Base-by-base conservation (phyloP, 1,139 yeast genomes). In the Hansenula lynferdii region DNA sequence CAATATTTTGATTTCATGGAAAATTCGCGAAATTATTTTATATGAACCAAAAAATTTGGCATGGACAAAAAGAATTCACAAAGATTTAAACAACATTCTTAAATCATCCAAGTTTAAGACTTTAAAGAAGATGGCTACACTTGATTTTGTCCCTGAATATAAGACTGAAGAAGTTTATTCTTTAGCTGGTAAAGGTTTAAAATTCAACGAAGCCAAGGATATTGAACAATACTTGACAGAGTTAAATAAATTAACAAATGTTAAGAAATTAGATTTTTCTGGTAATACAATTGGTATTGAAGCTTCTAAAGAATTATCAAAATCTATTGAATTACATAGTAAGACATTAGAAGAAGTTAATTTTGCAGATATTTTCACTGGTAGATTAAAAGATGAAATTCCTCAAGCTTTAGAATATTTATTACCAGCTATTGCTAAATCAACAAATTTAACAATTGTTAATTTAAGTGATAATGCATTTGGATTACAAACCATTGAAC, bases 271-370 rank as follows among this genome's bases (percentile, higher is more conserved):
- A 42, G 95, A 86, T 59, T 71, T 92, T 40, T 82, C 90, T 15
- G 98, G 98, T 50, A 92, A 92, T 67, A 90, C 98, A 31, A 79
- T 89, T 48, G 97, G 98, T 41, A 80, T 89, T 42, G 96, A 80
- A 36, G 96, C 97, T 8, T 85, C 95, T 54, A 75, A 76, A 17
- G n/a, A n/a, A n/a, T 65, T 90, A 40, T 86, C 94, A 35, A 69
- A 73, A 39, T 73, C 77, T n/a, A 62, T 87, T 37, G 55, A 57
- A 29, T 49, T 59, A 33, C 59, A 69, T 42, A 79, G 69, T 48
- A 71, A 70, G 39, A 62, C 80, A 31, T 58, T 83, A 36, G 67
- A 67, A 47, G 87, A 81, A 52, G 77, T 89, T 42, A 78, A 90
- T 60, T 78, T 94, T 53, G 89, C 95, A 35, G 98, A 92, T 62